Base-by-base conservation (phyloP, 495 filamentous ascomycete genomes). In the Aspergillus olivimuriae region DNA sequence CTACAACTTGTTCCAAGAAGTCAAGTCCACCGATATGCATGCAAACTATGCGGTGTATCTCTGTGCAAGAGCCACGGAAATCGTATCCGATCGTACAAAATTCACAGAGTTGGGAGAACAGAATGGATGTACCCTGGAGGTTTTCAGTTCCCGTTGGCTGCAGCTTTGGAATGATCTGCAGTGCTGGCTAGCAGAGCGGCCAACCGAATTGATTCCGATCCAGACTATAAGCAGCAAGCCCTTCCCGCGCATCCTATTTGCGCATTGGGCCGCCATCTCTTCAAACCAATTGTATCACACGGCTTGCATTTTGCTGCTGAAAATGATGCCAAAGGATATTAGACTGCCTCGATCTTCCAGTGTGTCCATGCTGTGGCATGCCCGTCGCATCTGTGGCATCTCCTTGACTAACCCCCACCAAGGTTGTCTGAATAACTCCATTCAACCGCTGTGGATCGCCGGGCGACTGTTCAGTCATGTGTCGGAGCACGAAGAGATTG, bases 221-320 rank as follows among this genome's bases (percentile, higher is more conserved):
- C 52, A 65, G 14, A 63, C 56, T 1, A 57, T 56, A 19, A 34
- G 45, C 14, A 56, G 46, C 6, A 61, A 54, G 31, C 66, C 68
- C 9, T 75, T 75, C 34, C 65, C 69, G 0, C 53, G 63, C 15
- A 64, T 74, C 10, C 52, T 76, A 7, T 76, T 69, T 34, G 42
- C 62, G 10, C 63, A 68, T 33, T 66, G 68, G 60, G 66, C 68
- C 5, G 72, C 72, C 7, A 74, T 76, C 15, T 74, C 69, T 1
- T 66, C 64, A 2, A 73, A 73, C 22, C 72, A 74, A 36, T 55
- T 74, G 0, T 72, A 72, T 18, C 70, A 74, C 39, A 73, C 72
- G 0, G 61, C 66, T 12, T 68, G 68, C 43, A 61, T 75, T 18
- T 47, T 74, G 11, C 44, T 76, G 24, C 54, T 76, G 2, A 60